phyloP scores from a whole-genome alignment of 495 filamentous ascomycete species.

The Penicillium herquei region DNA sequence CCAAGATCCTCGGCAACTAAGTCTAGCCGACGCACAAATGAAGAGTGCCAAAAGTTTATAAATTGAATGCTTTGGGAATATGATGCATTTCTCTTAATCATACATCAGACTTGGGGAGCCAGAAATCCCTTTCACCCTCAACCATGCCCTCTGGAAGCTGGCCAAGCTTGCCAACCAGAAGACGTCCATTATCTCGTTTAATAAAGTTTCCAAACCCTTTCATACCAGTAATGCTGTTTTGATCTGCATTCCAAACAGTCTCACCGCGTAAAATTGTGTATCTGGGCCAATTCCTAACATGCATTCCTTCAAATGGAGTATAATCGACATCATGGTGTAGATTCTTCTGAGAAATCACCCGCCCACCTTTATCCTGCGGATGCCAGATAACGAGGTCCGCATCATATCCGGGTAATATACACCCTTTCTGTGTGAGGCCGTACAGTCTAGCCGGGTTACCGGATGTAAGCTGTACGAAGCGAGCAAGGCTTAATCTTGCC shows the following conservation, averaged over 20 bases:
- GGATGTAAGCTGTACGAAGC: constrained; percentile 9
- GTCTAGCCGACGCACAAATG: too few species aligned
- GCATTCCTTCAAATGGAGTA: constrained; percentile 8
- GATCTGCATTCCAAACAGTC: constrained; percentile 53
- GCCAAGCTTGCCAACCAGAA: constrained; percentile 3
- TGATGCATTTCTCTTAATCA: neutral
- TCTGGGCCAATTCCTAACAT: constrained; percentile 54
- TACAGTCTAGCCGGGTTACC: constrained; percentile 6
- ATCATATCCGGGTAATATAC: constrained; percentile 5
- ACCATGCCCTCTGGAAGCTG: constrained; percentile 6
- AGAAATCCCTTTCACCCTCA: constrained; percentile 3
- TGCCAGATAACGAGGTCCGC: constrained; percentile 10
- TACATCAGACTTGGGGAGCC: neutral
- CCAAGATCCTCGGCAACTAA: too few species aligned
- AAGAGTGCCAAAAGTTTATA: too few species aligned
- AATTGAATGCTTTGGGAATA: neutral
- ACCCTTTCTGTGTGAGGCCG: constrained; percentile 3
- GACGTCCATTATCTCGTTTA: constrained; percentile 31
- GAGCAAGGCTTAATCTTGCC: neutral
- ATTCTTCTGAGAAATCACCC: neutral
- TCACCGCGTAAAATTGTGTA: constrained; percentile 60
- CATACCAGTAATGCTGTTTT: constrained; percentile 47
- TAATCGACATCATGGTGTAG: constrained; percentile 9
- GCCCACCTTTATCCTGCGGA: neutral
- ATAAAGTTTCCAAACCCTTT: constrained; percentile 48